phyloP scores from a whole-genome alignment of 2,329 filamentous ascomycete species.

The Emergomyces orientalis region DNA sequence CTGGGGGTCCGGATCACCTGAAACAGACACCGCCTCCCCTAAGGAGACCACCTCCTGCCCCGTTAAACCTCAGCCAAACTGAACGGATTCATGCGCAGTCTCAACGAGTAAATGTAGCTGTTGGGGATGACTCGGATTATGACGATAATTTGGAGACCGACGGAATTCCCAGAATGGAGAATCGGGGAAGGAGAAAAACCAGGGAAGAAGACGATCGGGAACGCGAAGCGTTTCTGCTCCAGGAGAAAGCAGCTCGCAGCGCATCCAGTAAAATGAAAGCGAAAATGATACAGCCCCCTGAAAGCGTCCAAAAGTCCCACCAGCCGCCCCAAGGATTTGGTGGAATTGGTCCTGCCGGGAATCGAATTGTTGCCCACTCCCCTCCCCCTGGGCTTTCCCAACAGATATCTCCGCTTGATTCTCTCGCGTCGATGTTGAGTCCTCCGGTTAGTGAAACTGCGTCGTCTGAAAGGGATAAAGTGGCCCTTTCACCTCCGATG shows the following conservation, averaged over 20 bases:
- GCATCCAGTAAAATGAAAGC: conserved; percentile 63
- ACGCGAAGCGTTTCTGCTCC: conserved; percentile 57
- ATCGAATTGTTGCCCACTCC: conserved; percentile 21
- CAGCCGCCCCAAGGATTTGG: conserved; percentile 31
- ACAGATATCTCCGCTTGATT: conserved; percentile 18
- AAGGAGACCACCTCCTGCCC: conserved; percentile 76
- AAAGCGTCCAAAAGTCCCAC: conserved; percentile 1
- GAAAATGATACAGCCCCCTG: conserved; percentile 45
- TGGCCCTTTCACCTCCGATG: conserved; percentile 41
- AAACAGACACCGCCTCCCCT: conserved; percentile 50
- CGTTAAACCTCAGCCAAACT: conserved; percentile 57
- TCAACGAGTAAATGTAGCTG: conserved; percentile 36
- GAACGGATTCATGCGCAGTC: conserved; percentile 37
- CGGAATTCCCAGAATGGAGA: conserved; percentile 46
- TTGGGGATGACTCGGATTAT: conserved; percentile 74
- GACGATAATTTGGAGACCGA: conserved; percentile 66
- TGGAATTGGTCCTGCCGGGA: conserved; percentile 12
- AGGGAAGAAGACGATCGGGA: conserved; percentile 78
- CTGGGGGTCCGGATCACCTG: neutral
- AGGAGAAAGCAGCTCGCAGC: conserved; percentile 62
- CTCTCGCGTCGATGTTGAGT: conserved; percentile 27
- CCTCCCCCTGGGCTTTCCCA: conserved; percentile 18
- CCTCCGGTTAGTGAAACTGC: conserved; percentile 19
- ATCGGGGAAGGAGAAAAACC: conserved; percentile 70
- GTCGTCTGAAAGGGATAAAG: conserved; percentile 29